phyloP scores from a whole-genome alignment of 2,329 filamentous ascomycete species.

The Fusarium verticillioides region DNA sequence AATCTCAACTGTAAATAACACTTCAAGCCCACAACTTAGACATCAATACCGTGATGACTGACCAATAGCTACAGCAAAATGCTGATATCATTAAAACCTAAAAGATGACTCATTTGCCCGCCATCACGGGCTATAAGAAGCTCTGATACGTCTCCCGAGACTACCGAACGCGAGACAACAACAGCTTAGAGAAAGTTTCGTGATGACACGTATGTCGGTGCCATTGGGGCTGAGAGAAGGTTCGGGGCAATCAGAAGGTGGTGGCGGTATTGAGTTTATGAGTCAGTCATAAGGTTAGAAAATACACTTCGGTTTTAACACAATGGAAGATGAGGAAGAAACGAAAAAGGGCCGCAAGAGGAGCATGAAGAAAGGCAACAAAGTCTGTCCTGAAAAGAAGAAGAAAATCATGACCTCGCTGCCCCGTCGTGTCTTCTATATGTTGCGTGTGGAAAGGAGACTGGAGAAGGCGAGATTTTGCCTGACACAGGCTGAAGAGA shows the following conservation, averaged over 20 bases:
- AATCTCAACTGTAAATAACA: too few relatives aligned
- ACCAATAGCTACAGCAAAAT: too few relatives aligned
- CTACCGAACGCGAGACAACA: too few relatives aligned
- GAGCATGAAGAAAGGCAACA: neutral
- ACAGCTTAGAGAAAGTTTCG: neutral
- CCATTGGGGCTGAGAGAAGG: neutral
- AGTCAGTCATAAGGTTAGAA: neutral
- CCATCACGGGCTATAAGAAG: too few relatives aligned
- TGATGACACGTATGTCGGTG: neutral
- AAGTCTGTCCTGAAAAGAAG: neutral
- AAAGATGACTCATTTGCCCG: too few relatives aligned
- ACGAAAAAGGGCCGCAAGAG: neutral
- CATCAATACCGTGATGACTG: too few relatives aligned
- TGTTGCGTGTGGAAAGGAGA: neutral
- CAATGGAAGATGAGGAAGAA: too few relatives aligned
- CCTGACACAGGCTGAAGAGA: neutral
- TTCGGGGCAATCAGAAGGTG: neutral
- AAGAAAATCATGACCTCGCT: rapidly evolving
- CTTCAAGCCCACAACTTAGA: too few relatives aligned
- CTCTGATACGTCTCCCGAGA: too few relatives aligned
- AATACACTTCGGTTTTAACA: too few relatives aligned
- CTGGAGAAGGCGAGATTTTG: neutral
- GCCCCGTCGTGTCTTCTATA: neutral
- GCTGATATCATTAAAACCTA: too few relatives aligned
- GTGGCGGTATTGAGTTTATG: neutral